phyloP scores from a whole-genome alignment of 2,329 filamentous ascomycete genomes.

The Cladosporium austrohemisphaericum region DNA sequence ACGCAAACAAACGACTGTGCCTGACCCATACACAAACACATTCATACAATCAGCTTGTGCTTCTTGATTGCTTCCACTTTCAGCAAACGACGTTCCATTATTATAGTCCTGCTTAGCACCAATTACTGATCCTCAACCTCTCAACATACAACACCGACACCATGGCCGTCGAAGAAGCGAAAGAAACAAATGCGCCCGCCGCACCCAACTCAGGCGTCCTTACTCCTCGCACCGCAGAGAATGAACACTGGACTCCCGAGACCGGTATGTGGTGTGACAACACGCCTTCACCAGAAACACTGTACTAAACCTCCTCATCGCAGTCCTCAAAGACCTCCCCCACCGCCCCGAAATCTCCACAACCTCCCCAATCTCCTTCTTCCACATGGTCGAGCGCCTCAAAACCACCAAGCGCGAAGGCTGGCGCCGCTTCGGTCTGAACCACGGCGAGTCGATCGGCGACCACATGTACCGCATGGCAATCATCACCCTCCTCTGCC shows the following conservation, averaged over 20 bases:
- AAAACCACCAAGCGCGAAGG: conserved; percentile 97
- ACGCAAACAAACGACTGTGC: no score
- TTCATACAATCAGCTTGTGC: no score
- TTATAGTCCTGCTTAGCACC: no score
- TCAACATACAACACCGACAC: background rate
- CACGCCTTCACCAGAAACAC: background rate
- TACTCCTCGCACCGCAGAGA: conserved; percentile 16
- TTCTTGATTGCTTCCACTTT: no score
- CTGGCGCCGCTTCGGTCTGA: conserved; percentile 84
- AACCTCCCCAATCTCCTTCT: conserved; percentile 79
- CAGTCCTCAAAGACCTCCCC: conserved; percentile 63
- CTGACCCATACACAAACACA: no score
- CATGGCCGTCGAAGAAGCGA: conserved; percentile 16
- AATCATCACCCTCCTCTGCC: conserved; percentile 88
- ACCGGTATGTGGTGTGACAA: conserved; percentile 39
- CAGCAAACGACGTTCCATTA: no score
- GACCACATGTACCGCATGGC: conserved; percentile 99
- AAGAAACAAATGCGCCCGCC: conserved; percentile 19
- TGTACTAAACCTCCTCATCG: background rate
- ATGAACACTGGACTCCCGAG: conserved; percentile 42
- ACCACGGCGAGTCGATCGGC: conserved; percentile 77
- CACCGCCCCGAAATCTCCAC: conserved; percentile 57
- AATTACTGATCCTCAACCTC: background rate
- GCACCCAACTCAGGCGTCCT: conserved; percentile 14
- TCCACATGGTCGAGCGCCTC: conserved; percentile 87